phyloP scores from a whole-genome alignment of 108 stramenopile genomes.

The Nitzschia putrida region DNA sequence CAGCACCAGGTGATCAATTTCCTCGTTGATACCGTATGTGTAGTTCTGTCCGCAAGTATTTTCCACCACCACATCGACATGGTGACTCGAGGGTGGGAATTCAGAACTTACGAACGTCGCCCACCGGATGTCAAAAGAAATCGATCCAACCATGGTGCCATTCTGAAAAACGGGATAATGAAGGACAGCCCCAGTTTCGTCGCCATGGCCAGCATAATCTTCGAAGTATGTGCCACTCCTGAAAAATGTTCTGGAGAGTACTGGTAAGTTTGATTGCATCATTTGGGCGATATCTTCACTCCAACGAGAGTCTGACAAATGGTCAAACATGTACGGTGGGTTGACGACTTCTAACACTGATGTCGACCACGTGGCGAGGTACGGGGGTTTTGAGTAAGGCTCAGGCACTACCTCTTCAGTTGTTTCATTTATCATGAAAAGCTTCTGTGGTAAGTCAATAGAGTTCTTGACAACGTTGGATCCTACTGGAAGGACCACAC shows the following conservation, averaged over 20 bases:
- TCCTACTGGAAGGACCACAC: background rate
- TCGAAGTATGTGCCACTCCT: background rate
- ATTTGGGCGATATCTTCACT: background rate
- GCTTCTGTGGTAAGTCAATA: background rate
- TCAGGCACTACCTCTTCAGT: background rate
- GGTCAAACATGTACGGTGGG: background rate
- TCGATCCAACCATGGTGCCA: background rate
- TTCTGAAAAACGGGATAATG: background rate
- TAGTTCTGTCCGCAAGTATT: slow-evolving; percentile 42
- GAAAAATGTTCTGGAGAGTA: background rate
- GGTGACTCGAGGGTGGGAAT: background rate
- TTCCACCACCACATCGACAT: slow-evolving; percentile 35
- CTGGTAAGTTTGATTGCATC: background rate
- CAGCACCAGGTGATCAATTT: slow-evolving; percentile 31
- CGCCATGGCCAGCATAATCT: background rate
- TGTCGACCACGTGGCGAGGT: background rate
- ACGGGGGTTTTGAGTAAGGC: background rate
- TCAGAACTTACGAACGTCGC: background rate
- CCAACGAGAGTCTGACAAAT: background rate
- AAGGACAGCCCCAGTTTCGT: background rate
- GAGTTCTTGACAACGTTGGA: background rate
- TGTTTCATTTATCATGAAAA: background rate
- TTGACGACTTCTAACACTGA: background rate
- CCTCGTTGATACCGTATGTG: slow-evolving; percentile 48
- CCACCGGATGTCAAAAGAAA: background rate